Evolutionary conservation across 148 eudicot species (phyloP).

Genomic region (Spergularia bocconei): DNA sequence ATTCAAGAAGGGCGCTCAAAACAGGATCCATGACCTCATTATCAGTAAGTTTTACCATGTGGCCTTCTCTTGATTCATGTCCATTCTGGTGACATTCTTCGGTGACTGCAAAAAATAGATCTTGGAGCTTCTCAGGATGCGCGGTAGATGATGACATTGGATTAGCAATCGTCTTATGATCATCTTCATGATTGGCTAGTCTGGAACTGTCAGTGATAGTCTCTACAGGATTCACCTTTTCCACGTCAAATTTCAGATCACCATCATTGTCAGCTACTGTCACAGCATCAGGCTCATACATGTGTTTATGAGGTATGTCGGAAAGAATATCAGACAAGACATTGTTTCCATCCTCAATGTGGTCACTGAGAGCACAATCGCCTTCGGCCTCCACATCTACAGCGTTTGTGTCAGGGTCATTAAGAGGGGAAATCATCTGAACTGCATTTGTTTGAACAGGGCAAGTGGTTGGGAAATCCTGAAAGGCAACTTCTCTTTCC

Average conservation of each 20-base stretch:
- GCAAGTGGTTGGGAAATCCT: slow-evolving; percentile 9
- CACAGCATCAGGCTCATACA: not conserved
- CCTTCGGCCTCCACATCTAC: slow-evolving; percentile 15
- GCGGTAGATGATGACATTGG: slow-evolving; percentile 22
- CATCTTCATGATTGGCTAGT: slow-evolving; percentile 21
- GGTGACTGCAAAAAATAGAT: slow-evolving; percentile 19
- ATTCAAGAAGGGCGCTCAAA: slow-evolving; percentile 28
- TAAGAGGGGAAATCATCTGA: slow-evolving; percentile 20
- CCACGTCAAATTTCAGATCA: slow-evolving; percentile 14
- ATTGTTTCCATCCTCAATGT: slow-evolving; percentile 9
- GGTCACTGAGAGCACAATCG: slow-evolving; percentile 12
- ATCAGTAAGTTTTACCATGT: slow-evolving; percentile 24
- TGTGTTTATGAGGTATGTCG: slow-evolving; percentile 9
- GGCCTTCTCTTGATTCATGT: slow-evolving; percentile 17
- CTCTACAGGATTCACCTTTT: slow-evolving; percentile 13
- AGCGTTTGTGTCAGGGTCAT: slow-evolving; percentile 26
- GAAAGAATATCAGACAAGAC: not conserved
- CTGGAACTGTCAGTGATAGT: slow-evolving; percentile 20
- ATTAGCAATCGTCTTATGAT: slow-evolving; percentile 12
- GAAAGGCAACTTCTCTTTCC: slow-evolving; percentile 22
- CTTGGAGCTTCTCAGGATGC: slow-evolving; percentile 22
- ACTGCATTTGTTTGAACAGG: slow-evolving; percentile 25
- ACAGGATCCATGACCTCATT: slow-evolving; percentile 21
- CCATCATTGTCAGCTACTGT: slow-evolving; percentile 7
- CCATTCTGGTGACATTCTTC: slow-evolving; percentile 30